phyloP scores from a whole-genome alignment of 75 land plant species.

The Pinus tabuliformis region DNA sequence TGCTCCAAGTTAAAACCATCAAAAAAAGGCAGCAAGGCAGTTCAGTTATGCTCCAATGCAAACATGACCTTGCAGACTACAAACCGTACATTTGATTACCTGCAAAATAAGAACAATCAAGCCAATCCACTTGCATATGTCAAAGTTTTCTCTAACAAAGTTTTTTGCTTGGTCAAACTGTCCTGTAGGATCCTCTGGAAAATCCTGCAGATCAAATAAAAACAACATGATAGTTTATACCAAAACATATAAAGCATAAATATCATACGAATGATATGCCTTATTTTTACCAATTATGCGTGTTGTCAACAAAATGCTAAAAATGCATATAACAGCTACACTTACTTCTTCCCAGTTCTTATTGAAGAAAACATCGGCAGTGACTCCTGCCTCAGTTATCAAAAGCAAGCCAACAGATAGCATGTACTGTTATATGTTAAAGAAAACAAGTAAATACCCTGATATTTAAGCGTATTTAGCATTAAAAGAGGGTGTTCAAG shows the following conservation, averaged over 20 bases:
- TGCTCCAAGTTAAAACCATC: not conserved
- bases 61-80: not conserved
- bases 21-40: not conserved
- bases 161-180: slow-evolving; percentile 51
- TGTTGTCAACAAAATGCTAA: not conserved
- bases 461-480: not conserved
- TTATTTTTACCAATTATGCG: not conserved
- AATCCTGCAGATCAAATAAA: slow-evolving; percentile 32
- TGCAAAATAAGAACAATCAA: slow-evolving; percentile 43
- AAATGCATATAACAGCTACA: not conserved
- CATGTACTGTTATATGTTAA: slow-evolving; percentile 32
- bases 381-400: slow-evolving; percentile 39
- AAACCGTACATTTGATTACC: slow-evolving; percentile 19
- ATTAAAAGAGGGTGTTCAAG: not conserved
- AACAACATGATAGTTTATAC: not conserved
- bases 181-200: slow-evolving; percentile 67
- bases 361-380: slow-evolving; percentile 60
- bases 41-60: not conserved
- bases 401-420: slow-evolving; percentile 28
- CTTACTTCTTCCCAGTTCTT: slow-evolving; percentile 62
- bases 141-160: slow-evolving; percentile 50
- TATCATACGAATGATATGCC: not conserved
- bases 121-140: slow-evolving; percentile 63
- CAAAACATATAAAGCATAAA: too few species aligned
- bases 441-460: not conserved